Percentiles rank a stretch among this genome's conserved stretches.
These are phyloP conservation scores for Phytophthora ramorum DNA, from an alignment of 352 stramenopile species.

Conservation along the genomic window DNA sequence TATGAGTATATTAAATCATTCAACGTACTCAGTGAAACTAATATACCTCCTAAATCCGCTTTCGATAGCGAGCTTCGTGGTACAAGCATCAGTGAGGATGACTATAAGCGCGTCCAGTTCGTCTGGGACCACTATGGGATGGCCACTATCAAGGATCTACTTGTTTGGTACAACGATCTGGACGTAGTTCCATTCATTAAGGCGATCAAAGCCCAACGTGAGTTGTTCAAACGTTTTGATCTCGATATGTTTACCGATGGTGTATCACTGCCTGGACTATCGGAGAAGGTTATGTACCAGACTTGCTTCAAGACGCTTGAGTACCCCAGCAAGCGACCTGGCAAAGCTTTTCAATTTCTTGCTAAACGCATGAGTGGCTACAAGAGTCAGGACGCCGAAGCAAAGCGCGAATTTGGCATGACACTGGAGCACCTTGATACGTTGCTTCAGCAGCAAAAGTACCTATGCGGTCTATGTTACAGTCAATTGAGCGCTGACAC, in stretches of 20 bases:
- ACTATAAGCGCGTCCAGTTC: conserved; percentile 18
- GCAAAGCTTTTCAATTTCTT: conserved; percentile 23
- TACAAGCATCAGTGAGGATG: too few species aligned
- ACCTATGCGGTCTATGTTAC: conserved; percentile 26
- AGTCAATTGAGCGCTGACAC: conserved; percentile 22
- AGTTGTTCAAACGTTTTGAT: conserved; percentile 24
- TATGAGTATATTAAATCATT: conserved; percentile 44
- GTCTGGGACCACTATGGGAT: conserved; percentile 44
- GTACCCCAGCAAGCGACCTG: neutral
- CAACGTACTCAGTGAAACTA: conserved; percentile 28
- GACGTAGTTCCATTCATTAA: conserved; percentile 25
- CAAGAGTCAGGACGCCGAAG: conserved; percentile 27
- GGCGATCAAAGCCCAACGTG: conserved; percentile 13
- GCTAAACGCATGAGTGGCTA: conserved; percentile 25
- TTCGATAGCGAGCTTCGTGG: conserved; percentile 3
- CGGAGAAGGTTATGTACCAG: conserved; percentile 40
- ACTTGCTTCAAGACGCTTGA: conserved; percentile 22
- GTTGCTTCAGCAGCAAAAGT: conserved; percentile 24
- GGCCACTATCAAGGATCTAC: conserved; percentile 29
- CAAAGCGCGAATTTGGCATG: conserved; percentile 20
- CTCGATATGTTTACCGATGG: conserved; percentile 34
- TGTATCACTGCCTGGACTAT: conserved; percentile 18
- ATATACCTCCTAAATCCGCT: conserved; percentile 23
- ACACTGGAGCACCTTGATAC: conserved; percentile 27
- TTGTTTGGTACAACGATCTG: conserved; percentile 41